Conservation (phyloP, 768 basidiomycete species). For the Antrodiella citrinella region DNA sequence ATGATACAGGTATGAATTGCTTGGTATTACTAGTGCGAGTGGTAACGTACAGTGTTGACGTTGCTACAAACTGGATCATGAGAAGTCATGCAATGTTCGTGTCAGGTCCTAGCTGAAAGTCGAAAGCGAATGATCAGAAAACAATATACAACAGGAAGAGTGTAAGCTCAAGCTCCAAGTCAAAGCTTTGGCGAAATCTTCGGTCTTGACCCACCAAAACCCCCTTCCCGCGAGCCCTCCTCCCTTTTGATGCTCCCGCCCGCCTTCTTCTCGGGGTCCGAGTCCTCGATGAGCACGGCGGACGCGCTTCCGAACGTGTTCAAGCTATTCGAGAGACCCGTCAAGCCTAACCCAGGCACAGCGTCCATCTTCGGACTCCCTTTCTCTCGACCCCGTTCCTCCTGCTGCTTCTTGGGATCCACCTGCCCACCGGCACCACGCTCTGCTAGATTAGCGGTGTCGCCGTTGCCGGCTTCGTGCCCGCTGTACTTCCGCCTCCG, state of each 20-base stretch:
- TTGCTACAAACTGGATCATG: no score
- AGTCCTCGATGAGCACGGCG: not conserved
- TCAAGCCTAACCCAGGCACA: not conserved
- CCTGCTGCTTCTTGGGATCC: not conserved
- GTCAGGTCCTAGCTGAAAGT: no score
- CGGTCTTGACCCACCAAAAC: not conserved
- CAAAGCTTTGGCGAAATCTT: not conserved
- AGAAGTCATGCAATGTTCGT: no score
- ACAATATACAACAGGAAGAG: no score
- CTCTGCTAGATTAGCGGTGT: not conserved
- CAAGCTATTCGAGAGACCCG: not conserved
- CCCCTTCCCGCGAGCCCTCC: not conserved
- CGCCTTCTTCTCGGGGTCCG: not conserved
- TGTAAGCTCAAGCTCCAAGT: no score
- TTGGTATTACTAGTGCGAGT: not conserved
- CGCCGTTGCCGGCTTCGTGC: not conserved
- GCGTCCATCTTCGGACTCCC: not conserved
- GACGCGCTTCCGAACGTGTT: conserved; percentile 1
- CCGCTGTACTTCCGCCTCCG: no score
- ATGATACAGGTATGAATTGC: not conserved
- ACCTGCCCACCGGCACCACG: not conserved
- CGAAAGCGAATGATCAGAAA: not conserved
- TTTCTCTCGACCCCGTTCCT: not conserved
- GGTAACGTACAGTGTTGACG: no score
- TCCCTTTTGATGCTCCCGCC: not conserved